Percentiles rank a stretch among this genome's conserved stretches.
These are phyloP conservation scores for Leptographium procerum DNA, from an alignment of 2,329 filamentous ascomycete species.

Conservation along the genomic window DNA sequence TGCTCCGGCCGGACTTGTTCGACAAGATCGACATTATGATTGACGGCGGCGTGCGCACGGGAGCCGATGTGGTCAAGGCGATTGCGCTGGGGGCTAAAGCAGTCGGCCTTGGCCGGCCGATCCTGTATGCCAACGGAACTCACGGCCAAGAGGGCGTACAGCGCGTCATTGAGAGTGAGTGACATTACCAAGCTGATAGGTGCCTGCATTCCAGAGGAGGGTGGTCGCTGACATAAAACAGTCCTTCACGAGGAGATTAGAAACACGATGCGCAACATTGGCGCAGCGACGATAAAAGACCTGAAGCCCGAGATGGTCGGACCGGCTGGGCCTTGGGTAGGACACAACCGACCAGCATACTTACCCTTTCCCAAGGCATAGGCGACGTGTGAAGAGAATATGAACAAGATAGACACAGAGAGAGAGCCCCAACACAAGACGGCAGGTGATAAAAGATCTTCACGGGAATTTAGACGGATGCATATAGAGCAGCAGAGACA, in stretches of 20 bases:
- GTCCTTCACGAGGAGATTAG: conserved; percentile 6
- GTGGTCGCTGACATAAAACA: background rate
- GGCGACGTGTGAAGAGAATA: background rate
- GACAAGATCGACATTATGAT: conserved; percentile 40
- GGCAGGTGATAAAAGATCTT: too few relatives aligned
- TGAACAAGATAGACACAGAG: too few relatives aligned
- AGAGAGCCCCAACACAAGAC: background rate
- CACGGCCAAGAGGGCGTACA: conserved; percentile 6
- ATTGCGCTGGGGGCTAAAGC: conserved; percentile 10
- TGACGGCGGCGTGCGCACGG: conserved; percentile 43
- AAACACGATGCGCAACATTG: conserved; percentile 10
- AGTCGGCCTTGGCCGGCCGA: conserved; percentile 9
- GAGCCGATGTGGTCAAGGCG: conserved; percentile 29
- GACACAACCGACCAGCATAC: background rate
- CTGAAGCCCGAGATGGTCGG: conserved; percentile 8
- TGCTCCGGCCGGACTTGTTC: conserved; percentile 27
- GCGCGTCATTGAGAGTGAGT: conserved; percentile 7
- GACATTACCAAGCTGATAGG: background rate
- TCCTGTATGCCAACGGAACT: conserved; percentile 9
- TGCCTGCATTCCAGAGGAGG: background rate
- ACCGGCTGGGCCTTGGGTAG: conserved; percentile 3
- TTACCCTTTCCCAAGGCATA: background rate
- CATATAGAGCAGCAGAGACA: too few relatives aligned
- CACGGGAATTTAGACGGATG: too few relatives aligned
- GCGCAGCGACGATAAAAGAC: conserved; percentile 4